phyloP scores from a whole-genome alignment of 148 eudicot genomes.

The Spergularia bocconei region DNA sequence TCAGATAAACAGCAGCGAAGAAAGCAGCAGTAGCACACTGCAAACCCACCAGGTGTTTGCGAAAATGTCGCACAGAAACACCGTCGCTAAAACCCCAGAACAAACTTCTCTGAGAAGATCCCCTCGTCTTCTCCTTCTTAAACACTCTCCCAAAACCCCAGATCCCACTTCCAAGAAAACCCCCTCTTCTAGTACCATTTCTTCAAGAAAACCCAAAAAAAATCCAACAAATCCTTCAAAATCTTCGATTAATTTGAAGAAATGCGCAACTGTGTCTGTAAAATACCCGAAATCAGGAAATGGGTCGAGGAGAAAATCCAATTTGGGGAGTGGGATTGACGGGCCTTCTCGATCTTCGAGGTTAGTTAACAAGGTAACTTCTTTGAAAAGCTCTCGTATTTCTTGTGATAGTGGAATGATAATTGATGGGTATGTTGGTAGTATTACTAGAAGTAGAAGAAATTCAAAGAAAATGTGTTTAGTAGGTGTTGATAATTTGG shows the following conservation, averaged over 20 bases:
- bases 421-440: background rate
- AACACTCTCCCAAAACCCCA: constrained; percentile 25
- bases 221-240: background rate
- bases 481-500: background rate
- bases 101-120: constrained; percentile 45
- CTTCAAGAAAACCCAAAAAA: constrained; percentile 8
- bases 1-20: background rate
- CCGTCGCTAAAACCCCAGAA: constrained; percentile 13
- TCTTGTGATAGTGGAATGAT: background rate
- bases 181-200: constrained; percentile 7
- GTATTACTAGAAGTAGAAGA: constrained; percentile 5
- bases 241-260: background rate
- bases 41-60: constrained; percentile 39
- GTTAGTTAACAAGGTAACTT: constrained; percentile 24
- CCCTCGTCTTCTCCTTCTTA: constrained; percentile 40
- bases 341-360: constrained; percentile 38
- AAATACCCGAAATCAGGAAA: constrained; percentile 17
- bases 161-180: background rate
- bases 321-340: constrained; percentile 20
- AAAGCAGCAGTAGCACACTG: no score
- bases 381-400: constrained; percentile 6
- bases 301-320: constrained; percentile 29
- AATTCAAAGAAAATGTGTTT: background rate
- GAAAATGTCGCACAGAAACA: constrained; percentile 50
- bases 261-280: constrained; percentile 17